Percentiles rank a stretch among this genome's conserved stretches.
Conservation (phyloP, 2,329 filamentous ascomycete species). For the Colletotrichum noveboracense region DNA sequence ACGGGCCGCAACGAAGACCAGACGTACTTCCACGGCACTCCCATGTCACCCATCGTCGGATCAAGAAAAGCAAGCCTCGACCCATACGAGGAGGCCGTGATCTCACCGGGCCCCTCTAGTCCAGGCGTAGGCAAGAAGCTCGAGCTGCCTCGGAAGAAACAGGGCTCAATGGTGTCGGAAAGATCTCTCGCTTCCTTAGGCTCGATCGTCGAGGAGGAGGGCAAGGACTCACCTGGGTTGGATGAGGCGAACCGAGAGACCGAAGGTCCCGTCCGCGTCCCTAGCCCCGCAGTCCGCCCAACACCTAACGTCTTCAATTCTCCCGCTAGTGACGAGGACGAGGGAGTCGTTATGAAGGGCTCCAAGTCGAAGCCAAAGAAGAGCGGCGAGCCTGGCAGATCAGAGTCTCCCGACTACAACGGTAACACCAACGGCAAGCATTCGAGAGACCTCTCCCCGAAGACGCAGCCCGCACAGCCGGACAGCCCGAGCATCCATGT, state of each 20-base stretch:
- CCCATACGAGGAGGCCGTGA: constrained; percentile 35
- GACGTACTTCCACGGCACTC: constrained; percentile 37
- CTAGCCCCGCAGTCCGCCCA: constrained; percentile 31
- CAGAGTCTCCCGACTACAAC: background rate
- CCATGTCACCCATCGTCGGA: constrained; percentile 39
- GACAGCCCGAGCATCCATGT: background rate
- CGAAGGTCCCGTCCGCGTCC: constrained; percentile 25
- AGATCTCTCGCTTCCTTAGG: constrained; percentile 46
- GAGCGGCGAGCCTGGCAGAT: background rate
- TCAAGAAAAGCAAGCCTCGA: constrained; percentile 41
- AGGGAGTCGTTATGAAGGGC: constrained; percentile 41
- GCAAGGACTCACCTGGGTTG: constrained; percentile 21
- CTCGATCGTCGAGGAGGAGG: constrained; percentile 49
- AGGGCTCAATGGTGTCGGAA: constrained; percentile 31
- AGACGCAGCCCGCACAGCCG: background rate
- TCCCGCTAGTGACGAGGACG: constrained; percentile 43
- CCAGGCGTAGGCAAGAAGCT: constrained; percentile 34
- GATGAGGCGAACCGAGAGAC: constrained; percentile 16
- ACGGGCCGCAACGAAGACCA: constrained; percentile 47
- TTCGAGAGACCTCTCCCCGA: background rate
- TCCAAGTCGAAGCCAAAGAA: constrained; percentile 19
- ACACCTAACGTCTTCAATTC: constrained; percentile 24
- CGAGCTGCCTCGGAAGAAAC: constrained; percentile 29
- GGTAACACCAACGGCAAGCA: constrained; percentile 9
- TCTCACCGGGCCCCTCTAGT: constrained; percentile 40